Base-by-base conservation (phyloP, 345 rosid species). In the Eutrema japonicum region DNA sequence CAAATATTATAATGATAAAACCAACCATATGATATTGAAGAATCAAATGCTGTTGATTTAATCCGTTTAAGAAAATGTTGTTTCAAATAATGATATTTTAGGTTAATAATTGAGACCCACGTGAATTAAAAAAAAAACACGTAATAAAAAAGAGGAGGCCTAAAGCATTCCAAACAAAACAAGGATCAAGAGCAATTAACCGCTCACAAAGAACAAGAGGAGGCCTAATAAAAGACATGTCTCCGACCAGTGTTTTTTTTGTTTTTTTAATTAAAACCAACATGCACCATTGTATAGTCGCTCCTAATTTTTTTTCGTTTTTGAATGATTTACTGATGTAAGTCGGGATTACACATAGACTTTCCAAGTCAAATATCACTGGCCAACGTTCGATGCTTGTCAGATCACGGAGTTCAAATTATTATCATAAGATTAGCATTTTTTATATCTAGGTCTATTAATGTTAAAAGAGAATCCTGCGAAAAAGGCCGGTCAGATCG, bases 51-150 rank as follows among this genome's bases (percentile, higher is more conserved):
- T 33, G 35, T 55, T 76, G 67, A 64, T 70, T 76, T 76, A 55
- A 30, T 70, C 47, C 11, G 64, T 32, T 32, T 70, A 26, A 48
- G n/a, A 40, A 40, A 37, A 10, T 35, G 61, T 26, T 54, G 27
- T 30, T 14, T 65, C 50, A 33, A 70, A 64, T 70, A 52, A 64
- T 70, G 53, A 22, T 36, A 10, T 0, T 41, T 47, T 54, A 30
- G 4, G 8, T 64, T 70, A 56, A 76, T 70, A 41, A 77, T 70
- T 77, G 71, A 77, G 62, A 55, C 72, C 72, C 80, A 77, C 67
- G 76, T 65, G 71, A 65, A 71, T 63, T 64, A 11, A 8, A 38
- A n/a, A 49, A 16, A 47, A 8, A 11, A 3, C 59, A 64, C 32
- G 5, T 64, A 49, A 40, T 4, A 8, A 45, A 56, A 49, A 22